These are phyloP conservation scores for Rhizopogon vulgaris DNA, from an alignment of 768 basidiomycete genomes.

Conservation along the genomic window DNA sequence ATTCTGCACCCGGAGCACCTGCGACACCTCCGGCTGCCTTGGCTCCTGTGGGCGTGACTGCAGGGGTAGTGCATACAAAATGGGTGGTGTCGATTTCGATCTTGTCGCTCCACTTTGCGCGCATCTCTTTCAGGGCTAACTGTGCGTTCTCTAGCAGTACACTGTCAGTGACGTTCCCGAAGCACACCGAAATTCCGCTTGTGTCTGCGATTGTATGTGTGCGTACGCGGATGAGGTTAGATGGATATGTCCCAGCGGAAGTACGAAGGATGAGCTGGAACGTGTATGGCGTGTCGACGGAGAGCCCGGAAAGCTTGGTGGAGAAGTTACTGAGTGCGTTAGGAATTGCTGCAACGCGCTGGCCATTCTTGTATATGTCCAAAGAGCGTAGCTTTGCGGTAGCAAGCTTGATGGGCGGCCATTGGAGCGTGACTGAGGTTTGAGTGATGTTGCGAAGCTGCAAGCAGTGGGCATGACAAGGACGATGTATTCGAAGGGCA, in stretches of 20 bases:
- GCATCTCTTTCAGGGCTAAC: constrained; percentile 76
- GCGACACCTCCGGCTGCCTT: constrained; percentile 46
- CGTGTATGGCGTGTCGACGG: constrained; percentile 78
- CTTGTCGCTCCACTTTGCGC: constrained; percentile 83
- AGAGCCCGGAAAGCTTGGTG: constrained; percentile 79
- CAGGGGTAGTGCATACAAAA: constrained; percentile 92
- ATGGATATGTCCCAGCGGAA: constrained; percentile 84
- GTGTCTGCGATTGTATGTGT: constrained; percentile 97
- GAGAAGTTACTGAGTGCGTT: constrained; percentile 80
- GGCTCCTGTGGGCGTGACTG: constrained; percentile 55
- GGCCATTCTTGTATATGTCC: constrained; percentile 89
- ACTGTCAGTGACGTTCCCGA: constrained; percentile 80
- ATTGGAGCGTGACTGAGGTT: constrained; percentile 94
- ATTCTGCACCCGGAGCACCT: constrained; percentile 75
- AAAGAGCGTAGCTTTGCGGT: constrained; percentile 81
- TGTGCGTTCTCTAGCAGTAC: constrained; percentile 77
- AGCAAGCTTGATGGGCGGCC: constrained; percentile 82
- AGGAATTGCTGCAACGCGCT: constrained; percentile 82
- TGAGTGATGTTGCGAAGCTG: constrained; percentile 92
- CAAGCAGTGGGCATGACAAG: background rate
- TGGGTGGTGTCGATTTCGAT: constrained; percentile 98
- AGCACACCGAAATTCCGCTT: constrained; percentile 91
- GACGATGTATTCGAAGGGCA: background rate
- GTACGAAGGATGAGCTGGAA: constrained; percentile 95
- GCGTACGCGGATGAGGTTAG: constrained; percentile 73